Conservation (phyloP, 495 filamentous ascomycete species). For the Aspergillus taichungensis region DNA sequence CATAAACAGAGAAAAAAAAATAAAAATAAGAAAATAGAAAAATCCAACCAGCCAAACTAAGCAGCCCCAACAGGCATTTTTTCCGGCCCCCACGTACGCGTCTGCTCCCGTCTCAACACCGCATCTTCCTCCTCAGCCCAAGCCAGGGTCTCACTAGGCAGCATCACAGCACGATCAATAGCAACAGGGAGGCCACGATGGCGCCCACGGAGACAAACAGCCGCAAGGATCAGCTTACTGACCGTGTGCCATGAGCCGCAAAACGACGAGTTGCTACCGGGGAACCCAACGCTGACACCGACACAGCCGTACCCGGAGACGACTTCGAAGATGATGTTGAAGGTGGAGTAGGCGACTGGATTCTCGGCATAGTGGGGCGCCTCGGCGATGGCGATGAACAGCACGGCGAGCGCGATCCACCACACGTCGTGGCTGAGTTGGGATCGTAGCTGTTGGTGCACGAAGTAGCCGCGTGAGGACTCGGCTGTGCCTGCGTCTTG, state of each 20-base stretch:
- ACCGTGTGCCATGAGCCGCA: constrained; percentile 60
- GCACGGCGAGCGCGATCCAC: constrained; percentile 68
- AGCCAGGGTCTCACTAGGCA: constrained; percentile 53
- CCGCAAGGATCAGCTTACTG: constrained; percentile 69
- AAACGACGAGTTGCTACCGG: constrained; percentile 60
- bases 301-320: constrained; percentile 82
- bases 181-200: constrained; percentile 76
- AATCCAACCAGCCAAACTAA: constrained; percentile 21
- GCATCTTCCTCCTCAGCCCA: constrained; percentile 55
- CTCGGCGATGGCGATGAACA: constrained; percentile 70
- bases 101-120: constrained; percentile 28
- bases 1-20: neutral
- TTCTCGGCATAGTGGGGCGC: constrained; percentile 53
- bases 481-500: constrained; percentile 19
- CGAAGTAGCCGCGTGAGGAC: constrained; percentile 43
- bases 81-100: constrained; percentile 16
- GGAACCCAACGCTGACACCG: constrained; percentile 66
- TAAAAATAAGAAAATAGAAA: neutral
- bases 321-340: constrained; percentile 81
- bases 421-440: constrained; percentile 82
- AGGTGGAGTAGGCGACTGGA: constrained; percentile 64
- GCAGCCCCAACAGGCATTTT: constrained; percentile 22
- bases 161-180: constrained; percentile 66
- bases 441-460: constrained; percentile 59
- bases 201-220: constrained; percentile 68